phyloP scores from a whole-genome alignment of 495 filamentous ascomycete species.

The Aspergillus bertholletiae region DNA sequence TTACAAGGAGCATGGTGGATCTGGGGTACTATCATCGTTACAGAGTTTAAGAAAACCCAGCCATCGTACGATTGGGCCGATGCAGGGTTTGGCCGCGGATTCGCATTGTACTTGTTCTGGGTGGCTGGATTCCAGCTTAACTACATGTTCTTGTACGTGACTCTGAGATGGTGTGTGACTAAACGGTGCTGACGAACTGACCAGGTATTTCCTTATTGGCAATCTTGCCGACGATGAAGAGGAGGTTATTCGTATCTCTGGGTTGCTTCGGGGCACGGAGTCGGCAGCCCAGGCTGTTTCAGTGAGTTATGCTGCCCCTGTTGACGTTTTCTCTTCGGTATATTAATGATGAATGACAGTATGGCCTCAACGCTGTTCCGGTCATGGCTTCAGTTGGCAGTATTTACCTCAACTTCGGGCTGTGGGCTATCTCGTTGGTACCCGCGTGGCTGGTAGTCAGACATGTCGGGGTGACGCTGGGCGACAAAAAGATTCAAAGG shows the following conservation, averaged over 20 bases:
- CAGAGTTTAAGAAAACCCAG: constrained; percentile 44
- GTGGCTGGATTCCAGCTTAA: constrained; percentile 60
- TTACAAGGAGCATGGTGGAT: constrained; percentile 61
- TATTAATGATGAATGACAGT: constrained; percentile 24
- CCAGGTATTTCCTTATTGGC: constrained; percentile 58
- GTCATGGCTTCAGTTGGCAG: constrained; percentile 57
- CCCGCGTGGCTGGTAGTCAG: constrained; percentile 59
- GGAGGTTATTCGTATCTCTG: constrained; percentile 59
- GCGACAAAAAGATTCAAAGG: constrained; percentile 34
- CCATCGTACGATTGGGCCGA: constrained; percentile 57
- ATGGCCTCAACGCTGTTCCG: constrained; percentile 52
- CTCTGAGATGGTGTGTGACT: neutral
- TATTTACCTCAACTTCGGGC: constrained; percentile 59
- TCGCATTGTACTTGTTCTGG: constrained; percentile 56
- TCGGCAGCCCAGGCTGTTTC: constrained; percentile 60
- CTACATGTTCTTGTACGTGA: constrained; percentile 56
- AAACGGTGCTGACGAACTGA: constrained; percentile 6
- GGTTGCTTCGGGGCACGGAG: constrained; percentile 58
- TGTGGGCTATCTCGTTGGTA: constrained; percentile 54
- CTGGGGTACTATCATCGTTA: constrained; percentile 56
- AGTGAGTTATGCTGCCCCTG: constrained; percentile 17
- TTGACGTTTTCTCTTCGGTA: neutral
- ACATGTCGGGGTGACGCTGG: constrained; percentile 42
- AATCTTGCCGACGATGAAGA: constrained; percentile 53
- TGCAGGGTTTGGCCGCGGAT: constrained; percentile 53